These are phyloP conservation scores for Climacium dendroides DNA, from an alignment of 225 moss, liverwort and hornwort species.

Conservation along the genomic window DNA sequence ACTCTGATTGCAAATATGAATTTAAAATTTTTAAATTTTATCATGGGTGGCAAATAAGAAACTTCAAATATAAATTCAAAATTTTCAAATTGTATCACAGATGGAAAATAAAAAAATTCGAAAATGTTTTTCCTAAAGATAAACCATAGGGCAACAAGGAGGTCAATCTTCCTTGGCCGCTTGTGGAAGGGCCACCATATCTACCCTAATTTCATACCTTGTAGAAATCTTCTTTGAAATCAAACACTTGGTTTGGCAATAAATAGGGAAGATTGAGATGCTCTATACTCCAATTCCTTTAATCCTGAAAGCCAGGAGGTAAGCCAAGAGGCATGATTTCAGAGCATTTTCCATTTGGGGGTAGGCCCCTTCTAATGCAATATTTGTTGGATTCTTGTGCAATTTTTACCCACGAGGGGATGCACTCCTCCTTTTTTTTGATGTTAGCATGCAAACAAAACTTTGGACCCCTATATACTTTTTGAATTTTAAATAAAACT, in stretches of 20 bases:
- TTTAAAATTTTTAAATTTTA: background rate
- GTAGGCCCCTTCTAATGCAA: fast-evolving
- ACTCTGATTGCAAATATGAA: background rate
- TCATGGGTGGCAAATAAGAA: too few species aligned
- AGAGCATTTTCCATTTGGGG: fast-evolving
- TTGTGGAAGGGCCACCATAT: too few species aligned
- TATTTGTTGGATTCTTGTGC: background rate
- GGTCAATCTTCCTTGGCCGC: too few species aligned
- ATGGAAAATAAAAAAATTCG: too few species aligned
- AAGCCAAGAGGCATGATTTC: background rate
- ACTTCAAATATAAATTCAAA: too few species aligned
- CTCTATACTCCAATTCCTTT: background rate
- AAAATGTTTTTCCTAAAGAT: fast-evolving
- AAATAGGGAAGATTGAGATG: background rate
- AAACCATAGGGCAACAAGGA: fast-evolving
- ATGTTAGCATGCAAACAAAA: too few species aligned
- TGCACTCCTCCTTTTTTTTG: too few species aligned
- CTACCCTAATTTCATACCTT: background rate
- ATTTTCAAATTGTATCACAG: too few species aligned
- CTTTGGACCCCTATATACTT: too few species aligned
- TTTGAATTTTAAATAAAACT: too few species aligned
- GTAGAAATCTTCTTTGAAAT: background rate
- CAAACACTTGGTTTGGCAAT: background rate
- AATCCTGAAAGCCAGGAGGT: background rate
- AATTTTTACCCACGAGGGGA: too few species aligned